phyloP scores from a whole-genome alignment of 352 stramenopile genomes.

The Phytophthora pini region DNA sequence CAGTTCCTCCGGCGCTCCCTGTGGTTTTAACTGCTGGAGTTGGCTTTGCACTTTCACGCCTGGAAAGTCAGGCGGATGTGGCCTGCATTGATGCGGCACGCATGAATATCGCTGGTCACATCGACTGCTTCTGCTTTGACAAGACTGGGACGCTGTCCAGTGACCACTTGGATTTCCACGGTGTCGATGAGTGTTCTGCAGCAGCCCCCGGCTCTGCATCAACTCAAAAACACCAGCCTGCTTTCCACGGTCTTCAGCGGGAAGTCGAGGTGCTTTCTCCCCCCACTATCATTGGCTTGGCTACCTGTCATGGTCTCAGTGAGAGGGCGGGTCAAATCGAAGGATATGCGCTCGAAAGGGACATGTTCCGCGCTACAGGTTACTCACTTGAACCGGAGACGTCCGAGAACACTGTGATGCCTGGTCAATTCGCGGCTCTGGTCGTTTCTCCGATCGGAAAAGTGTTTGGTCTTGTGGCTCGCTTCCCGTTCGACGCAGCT shows the following conservation, averaged over 20 bases:
- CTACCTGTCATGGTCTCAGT: constrained; percentile 71
- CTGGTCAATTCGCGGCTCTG: constrained; percentile 57
- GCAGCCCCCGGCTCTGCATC: constrained; percentile 8
- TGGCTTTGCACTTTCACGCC: constrained; percentile 64
- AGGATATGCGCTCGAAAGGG: constrained; percentile 73
- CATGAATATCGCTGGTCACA: constrained; percentile 73
- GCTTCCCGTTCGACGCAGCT: constrained; percentile 75
- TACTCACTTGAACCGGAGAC: constrained; percentile 66
- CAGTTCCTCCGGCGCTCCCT: constrained; percentile 65
- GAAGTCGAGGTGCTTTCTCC: constrained; percentile 77
- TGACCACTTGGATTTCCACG: constrained; percentile 77
- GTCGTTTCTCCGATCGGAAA: constrained; percentile 77
- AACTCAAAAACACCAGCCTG: constrained; percentile 23
- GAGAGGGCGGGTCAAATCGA: constrained; percentile 58
- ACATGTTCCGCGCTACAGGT: constrained; percentile 75
- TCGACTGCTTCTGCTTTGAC: constrained; percentile 86
- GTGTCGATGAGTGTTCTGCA: constrained; percentile 64
- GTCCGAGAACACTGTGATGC: constrained; percentile 24
- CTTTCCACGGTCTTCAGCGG: constrained; percentile 62
- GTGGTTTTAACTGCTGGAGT: constrained; percentile 70
- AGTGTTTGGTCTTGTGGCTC: constrained; percentile 70
- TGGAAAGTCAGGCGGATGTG: constrained; percentile 52
- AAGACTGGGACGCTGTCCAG: constrained; percentile 84
- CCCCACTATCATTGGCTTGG: constrained; percentile 65
- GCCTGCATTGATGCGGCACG: constrained; percentile 79